phyloP scores from a whole-genome alignment of 2,329 filamentous ascomycete species.

The Cercospora brassicicola region DNA sequence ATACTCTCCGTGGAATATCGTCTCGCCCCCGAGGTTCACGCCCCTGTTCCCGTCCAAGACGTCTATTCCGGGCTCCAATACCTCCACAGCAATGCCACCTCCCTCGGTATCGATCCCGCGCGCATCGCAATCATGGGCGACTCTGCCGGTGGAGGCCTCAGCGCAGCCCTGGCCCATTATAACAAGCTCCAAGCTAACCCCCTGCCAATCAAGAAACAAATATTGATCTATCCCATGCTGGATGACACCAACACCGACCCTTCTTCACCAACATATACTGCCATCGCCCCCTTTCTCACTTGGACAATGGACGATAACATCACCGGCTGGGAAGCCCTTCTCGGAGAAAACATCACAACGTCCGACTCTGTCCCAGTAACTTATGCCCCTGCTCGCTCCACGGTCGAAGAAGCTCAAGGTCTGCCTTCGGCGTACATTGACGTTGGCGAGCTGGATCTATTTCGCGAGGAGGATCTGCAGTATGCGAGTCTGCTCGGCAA shows the following conservation, averaged over 20 bases:
- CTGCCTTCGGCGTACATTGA: slow-evolving; percentile 50
- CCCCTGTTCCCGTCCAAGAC: slow-evolving; percentile 44
- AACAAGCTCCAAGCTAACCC: slow-evolving; percentile 30
- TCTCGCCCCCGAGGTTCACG: slow-evolving; percentile 46
- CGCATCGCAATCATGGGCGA: slow-evolving; percentile 47
- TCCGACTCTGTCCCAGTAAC: too few relatives aligned
- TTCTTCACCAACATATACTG: slow-evolving; percentile 27
- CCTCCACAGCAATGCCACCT: slow-evolving; percentile 41
- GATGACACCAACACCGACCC: slow-evolving; percentile 42
- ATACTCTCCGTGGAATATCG: slow-evolving; percentile 47
- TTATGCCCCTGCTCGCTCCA: slow-evolving; percentile 32
- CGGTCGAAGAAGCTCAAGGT: slow-evolving; percentile 37
- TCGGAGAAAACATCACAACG: too few relatives aligned
- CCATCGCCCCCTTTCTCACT: slow-evolving; percentile 37
- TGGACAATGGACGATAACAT: slow-evolving; percentile 44
- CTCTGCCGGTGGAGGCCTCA: slow-evolving; percentile 48
- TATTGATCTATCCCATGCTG: slow-evolving; percentile 52
- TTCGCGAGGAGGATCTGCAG: slow-evolving; percentile 45
- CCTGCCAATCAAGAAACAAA: slow-evolving; percentile 43
- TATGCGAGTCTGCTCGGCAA: slow-evolving; percentile 46
- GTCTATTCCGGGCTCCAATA: slow-evolving; percentile 45
- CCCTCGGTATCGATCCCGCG: slow-evolving; percentile 45
- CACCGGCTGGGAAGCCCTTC: too few relatives aligned
- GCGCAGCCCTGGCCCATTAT: slow-evolving; percentile 43
- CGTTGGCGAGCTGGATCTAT: slow-evolving; percentile 48